Evolutionary conservation across 805 yeast species (phyloP).

Genomic region (Kodamaea lidongshanica): DNA sequence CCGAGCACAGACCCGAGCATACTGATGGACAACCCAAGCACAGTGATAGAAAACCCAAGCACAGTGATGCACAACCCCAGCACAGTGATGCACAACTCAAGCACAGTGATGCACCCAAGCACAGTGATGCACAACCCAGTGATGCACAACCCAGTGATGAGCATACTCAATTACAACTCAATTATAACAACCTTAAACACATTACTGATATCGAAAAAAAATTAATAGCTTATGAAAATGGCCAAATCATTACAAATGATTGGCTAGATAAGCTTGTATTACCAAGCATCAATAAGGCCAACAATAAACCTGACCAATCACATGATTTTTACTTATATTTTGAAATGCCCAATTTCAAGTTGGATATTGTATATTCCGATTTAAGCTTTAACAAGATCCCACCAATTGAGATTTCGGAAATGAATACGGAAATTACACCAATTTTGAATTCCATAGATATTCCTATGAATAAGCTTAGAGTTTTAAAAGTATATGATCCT

Average conservation of each 20-base stretch:
- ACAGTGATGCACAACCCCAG: no score
- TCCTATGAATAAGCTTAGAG: constrained; percentile 13
- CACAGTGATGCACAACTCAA: no score
- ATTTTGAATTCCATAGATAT: constrained; percentile 30
- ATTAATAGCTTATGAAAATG: constrained; percentile 59
- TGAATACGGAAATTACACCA: constrained; percentile 25
- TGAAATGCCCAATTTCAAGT: constrained; percentile 56
- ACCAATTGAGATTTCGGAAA: constrained; percentile 10
- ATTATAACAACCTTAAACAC: constrained; percentile 17
- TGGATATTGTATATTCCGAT: constrained; percentile 68
- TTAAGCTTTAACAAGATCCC: constrained; percentile 28
- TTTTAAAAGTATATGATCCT: constrained; percentile 39
- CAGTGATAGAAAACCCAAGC: no score
- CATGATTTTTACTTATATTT: constrained; percentile 25
- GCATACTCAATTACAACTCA: no score
- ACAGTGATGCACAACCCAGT: no score
- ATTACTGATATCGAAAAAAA: constrained; percentile 40
- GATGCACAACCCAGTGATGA: no score
- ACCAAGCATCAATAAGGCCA: constrained; percentile 22
- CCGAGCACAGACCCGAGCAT: no score
- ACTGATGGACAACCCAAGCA: no score
- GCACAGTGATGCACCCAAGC: no score
- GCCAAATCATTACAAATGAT: constrained; percentile 51
- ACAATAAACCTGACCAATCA: constrained; percentile 4
- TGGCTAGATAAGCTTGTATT: constrained; percentile 75